Evolutionary conservation across 2,329 filamentous ascomycete species (phyloP), one percentile per base, ranked within the genome.

Genomic region (Ophiostoma ips): DNA sequence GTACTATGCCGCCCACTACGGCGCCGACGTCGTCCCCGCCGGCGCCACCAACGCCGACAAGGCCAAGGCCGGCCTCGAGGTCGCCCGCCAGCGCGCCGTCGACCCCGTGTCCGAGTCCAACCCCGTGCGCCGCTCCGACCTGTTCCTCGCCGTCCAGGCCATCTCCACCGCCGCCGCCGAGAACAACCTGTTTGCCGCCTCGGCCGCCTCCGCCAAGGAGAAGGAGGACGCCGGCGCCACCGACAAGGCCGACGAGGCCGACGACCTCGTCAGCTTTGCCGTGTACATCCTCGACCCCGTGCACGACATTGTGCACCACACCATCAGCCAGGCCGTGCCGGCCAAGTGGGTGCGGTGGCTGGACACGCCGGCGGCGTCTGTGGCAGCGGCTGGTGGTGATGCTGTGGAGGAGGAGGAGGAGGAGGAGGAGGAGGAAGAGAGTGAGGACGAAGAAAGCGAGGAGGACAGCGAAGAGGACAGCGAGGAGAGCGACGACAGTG

Each of bases 101-200:
- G 81, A 94, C 64, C 76, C 82, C 2, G 67, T 94, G 37, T 87
- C 79, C 66, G 87, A 94, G 64, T 77, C 74, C 38, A 96, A 95
- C 63, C 90, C 92, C 0, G 87, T 94, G 12, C 79, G 92, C 51
- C 94, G 84, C 61, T 94, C 86, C 52, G 87, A 98, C 63, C 85
- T 98, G 55, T 98, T 98, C 74, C 73, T 98, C 31, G 80, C 89
- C n/a, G 82, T 98, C 33, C 92, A 98, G 68, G 87, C 92, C 10
- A 79, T 96, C 59, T 16, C 38, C 12, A 33, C 79, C 1, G 65
- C 73, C 58, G 12, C 51, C 6, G 40, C 28, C 13, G 43, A 43
- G 31, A 30, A 24, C 8, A 75, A 79, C 1, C 70, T 94, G 1
- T 95, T 95, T 62, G 69, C 79, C 57, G 66, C 77, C 61, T 18